A percentile compares a stretch with the other conserved stretches of the same genome.
phyloP scores from a whole-genome alignment of 805 yeast genomes.

The Saccharomycopsis javanensis region DNA sequence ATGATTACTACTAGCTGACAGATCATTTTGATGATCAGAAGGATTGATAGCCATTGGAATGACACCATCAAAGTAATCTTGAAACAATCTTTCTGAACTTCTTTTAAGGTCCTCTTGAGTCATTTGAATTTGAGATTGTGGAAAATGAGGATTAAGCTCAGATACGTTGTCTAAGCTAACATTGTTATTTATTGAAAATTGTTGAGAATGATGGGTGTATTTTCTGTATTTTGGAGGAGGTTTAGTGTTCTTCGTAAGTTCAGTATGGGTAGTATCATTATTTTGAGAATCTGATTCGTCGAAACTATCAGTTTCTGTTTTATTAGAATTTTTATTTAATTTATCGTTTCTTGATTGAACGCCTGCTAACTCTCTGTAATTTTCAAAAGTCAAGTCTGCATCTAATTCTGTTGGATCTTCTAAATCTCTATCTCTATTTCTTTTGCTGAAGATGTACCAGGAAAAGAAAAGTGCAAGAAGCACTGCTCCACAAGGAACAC shows the following conservation, averaged over 20 bases:
- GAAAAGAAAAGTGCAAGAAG: conserved; percentile 1
- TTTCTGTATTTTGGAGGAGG: conserved; percentile 15
- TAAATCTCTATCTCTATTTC: conserved; percentile 2
- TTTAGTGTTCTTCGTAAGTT: conserved; percentile 1
- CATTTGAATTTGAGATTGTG: background rate
- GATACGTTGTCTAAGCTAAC: background rate
- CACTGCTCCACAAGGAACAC: conserved; percentile 16
- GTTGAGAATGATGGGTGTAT: conserved; percentile 18
- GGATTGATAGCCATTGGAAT: conserved; percentile 15
- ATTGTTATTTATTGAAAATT: conserved; percentile 5
- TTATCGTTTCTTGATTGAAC: conserved; percentile 9
- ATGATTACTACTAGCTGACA: background rate
- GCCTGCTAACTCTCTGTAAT: conserved; percentile 16
- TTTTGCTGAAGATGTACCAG: conserved; percentile 4
- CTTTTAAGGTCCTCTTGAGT: conserved; percentile 1
- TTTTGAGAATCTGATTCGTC: background rate
- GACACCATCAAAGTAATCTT: conserved; percentile 18
- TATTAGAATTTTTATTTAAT: background rate
- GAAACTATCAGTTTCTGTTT: background rate
- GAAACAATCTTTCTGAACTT: conserved; percentile 14
- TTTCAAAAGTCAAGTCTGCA: conserved; percentile 18
- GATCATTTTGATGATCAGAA: conserved; percentile 3
- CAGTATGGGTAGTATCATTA: background rate
- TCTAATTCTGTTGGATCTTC: conserved; percentile 12
- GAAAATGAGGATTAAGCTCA: background rate